phyloP scores from a whole-genome alignment of 352 stramenopile genomes.

The Phytopythium boreale region DNA sequence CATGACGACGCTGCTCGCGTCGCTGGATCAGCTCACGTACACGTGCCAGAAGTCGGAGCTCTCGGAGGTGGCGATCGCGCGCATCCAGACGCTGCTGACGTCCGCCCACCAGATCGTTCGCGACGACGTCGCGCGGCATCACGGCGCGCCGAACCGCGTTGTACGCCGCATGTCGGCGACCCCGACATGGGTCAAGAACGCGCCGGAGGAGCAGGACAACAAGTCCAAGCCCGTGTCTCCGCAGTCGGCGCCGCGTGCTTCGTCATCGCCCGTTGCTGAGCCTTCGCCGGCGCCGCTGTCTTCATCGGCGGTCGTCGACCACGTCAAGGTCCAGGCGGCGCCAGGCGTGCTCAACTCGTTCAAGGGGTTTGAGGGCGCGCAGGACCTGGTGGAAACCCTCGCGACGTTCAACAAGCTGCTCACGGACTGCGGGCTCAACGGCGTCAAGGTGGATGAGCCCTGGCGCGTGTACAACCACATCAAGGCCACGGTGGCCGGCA shows the following conservation, averaged over 20 bases:
- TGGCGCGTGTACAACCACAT: conserved; percentile 68
- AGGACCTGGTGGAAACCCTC: conserved; percentile 60
- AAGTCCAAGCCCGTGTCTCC: not conserved
- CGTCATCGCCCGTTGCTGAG: not conserved
- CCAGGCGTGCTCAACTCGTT: conserved; percentile 53
- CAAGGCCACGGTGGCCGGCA: conserved; percentile 47
- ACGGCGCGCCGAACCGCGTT: conserved; percentile 30
- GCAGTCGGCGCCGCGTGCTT: not conserved
- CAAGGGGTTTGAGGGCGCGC: conserved; percentile 54
- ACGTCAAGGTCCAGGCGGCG: conserved; percentile 33
- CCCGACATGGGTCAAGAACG: conserved; percentile 8
- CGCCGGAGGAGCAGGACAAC: not conserved
- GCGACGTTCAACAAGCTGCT: conserved; percentile 55
- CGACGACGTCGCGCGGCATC: conserved; percentile 54
- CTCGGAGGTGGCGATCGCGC: conserved; percentile 56
- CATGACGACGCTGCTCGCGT: conserved; percentile 39
- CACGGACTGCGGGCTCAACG: conserved; percentile 46
- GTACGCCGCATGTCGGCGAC: conserved; percentile 42
- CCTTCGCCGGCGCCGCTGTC: conserved; percentile 7
- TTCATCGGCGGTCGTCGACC: conserved; percentile 23
- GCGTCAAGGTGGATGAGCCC: conserved; percentile 45
- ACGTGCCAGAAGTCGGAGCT: conserved; percentile 59
- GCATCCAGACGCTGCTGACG: conserved; percentile 59
- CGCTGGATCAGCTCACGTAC: conserved; percentile 45
- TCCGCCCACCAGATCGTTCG: conserved; percentile 68